A percentile compares a stretch with the other conserved stretches of the same genome.
These are phyloP conservation scores for Endoconidiophora polonica DNA, from an alignment of 2,329 filamentous ascomycete genomes.

Conservation along the genomic window DNA sequence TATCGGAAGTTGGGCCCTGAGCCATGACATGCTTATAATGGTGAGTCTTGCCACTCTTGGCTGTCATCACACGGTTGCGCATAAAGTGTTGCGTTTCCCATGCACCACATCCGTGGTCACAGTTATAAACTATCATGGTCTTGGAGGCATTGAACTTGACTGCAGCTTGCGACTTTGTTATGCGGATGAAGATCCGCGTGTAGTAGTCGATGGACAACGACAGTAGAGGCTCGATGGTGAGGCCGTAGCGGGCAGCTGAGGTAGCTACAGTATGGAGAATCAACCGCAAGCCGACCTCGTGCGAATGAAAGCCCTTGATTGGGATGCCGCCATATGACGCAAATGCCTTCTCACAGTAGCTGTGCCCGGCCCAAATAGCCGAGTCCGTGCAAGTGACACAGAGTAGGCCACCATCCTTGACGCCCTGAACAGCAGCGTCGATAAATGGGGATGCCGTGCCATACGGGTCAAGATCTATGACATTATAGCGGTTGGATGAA, in stretches of 20 bases:
- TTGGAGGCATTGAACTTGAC: conserved; percentile 86
- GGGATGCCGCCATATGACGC: conserved; percentile 86
- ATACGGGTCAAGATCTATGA: conserved; percentile 93
- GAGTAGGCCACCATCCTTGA: conserved; percentile 68
- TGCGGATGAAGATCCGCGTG: conserved; percentile 68
- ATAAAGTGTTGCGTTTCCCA: conserved; percentile 73
- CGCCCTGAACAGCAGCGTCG: conserved; percentile 73
- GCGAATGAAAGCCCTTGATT: conserved; percentile 67
- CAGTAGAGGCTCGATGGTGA: conserved; percentile 77
- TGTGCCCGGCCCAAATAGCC: conserved; percentile 82
- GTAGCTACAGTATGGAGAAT: conserved; percentile 70
- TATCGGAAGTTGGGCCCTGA: conserved; percentile 49
- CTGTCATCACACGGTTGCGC: conserved; percentile 45
- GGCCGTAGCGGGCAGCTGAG: conserved; percentile 67
- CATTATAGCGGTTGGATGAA: conserved; percentile 53
- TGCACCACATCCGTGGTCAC: conserved; percentile 78
- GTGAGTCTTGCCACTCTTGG: conserved; percentile 51
- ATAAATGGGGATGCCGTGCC: conserved; percentile 86
- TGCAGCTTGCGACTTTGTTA: conserved; percentile 62
- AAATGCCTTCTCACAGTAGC: conserved; percentile 87
- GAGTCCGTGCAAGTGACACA: conserved; percentile 96
- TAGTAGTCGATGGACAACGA: conserved; percentile 96
- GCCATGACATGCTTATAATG: conserved; percentile 69
- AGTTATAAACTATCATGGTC: conserved; percentile 85
- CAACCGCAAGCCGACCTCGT: conserved; percentile 76